These are phyloP conservation scores for Vigna radiata DNA, from an alignment of 306 rosid genomes.

Conservation along the genomic window DNA sequence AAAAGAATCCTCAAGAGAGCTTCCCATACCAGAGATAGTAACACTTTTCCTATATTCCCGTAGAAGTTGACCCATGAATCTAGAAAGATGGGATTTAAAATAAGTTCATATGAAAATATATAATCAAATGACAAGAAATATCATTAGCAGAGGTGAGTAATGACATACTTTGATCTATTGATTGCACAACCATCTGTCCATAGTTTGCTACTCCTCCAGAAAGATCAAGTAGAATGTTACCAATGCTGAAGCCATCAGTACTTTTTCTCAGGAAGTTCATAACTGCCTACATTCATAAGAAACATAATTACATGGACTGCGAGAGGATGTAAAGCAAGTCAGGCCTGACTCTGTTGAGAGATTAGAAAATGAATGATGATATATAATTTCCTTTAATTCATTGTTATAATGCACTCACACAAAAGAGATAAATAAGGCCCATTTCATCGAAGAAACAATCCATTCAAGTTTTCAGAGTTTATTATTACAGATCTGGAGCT, in stretches of 20 bases:
- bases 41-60: slow-evolving; percentile 84
- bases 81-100: slow-evolving; percentile 51
- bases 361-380: background rate
- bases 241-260: slow-evolving; percentile 92
- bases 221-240: slow-evolving; percentile 83
- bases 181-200: slow-evolving; percentile 79
- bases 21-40: slow-evolving; percentile 83
- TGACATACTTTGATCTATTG: slow-evolving; percentile 82
- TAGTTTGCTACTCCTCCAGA: slow-evolving; percentile 81
- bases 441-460: background rate
- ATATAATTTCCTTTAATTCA: slow-evolving; percentile 12
- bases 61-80: slow-evolving; percentile 97
- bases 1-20: slow-evolving; percentile 27
- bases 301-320: slow-evolving; percentile 27
- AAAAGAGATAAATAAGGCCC: background rate
- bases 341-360: background rate
- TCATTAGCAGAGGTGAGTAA: slow-evolving; percentile 26
- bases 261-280: slow-evolving; percentile 65
- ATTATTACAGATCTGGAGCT: background rate
- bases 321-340: slow-evolving; percentile 22
- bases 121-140: slow-evolving; percentile 27
- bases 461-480: slow-evolving; percentile 1
- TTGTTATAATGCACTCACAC: background rate
- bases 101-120: slow-evolving; percentile 31
- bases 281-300: slow-evolving; percentile 47